Conservation (phyloP, 2,329 filamentous ascomycete genomes). For the Talaromyces amestolkiae region DNA sequence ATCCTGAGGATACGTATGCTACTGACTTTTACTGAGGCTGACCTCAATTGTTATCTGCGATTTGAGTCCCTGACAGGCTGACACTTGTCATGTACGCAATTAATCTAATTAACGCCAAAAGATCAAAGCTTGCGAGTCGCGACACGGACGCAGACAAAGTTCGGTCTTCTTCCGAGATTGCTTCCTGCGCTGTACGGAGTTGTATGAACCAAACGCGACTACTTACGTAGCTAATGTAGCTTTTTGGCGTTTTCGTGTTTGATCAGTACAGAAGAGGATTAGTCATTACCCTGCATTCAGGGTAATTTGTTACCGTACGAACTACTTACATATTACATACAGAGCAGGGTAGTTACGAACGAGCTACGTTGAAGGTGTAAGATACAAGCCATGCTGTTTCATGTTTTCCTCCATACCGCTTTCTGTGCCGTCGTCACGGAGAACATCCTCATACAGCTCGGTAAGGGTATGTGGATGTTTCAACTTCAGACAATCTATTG, state of each 20-base stretch:
- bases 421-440: not conserved
- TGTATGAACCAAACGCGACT: not conserved
- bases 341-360: too few species aligned
- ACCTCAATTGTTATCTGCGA: not conserved
- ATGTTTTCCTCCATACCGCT: slow-evolving; percentile 1
- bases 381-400: slow-evolving; percentile 12
- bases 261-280: not conserved
- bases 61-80: not conserved
- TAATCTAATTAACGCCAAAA: not conserved
- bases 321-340: not conserved
- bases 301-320: not conserved
- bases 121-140: not conserved
- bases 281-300: not conserved
- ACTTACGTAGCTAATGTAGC: not conserved
- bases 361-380: not conserved
- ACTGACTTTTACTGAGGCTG: not conserved
- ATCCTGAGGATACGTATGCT: not conserved
- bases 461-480: not conserved
- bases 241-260: not conserved
- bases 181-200: not conserved
- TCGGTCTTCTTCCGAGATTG: not conserved
- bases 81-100: slow-evolving; percentile 5
- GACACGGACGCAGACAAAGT: not conserved
- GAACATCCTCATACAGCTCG: not conserved
- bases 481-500: not conserved